Base-by-base conservation (phyloP, 768 basidiomycete species). In the Termitomyces sp. region DNA sequence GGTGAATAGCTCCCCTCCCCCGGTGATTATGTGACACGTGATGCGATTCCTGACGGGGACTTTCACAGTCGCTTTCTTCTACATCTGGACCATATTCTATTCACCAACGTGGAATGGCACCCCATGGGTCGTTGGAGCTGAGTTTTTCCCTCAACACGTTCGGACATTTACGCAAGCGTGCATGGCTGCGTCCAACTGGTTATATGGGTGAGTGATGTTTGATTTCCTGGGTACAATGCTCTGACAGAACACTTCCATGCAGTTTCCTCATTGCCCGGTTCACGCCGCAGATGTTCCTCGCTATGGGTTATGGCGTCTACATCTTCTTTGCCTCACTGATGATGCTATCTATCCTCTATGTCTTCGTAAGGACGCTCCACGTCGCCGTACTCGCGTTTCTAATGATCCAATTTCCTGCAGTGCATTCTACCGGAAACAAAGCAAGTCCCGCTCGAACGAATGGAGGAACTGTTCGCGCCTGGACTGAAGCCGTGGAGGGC, bases 101-200 rank as follows among this genome's bases (percentile, higher is more conserved):
- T 70, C 69, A 2, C 71, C 76, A 6, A 70, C 71, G 0, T 78
- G 76, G 73, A 80, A 80, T 56, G 80, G 78, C 13, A 76, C 77
- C 1, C 76, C 78, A 2, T 80, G 78, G 78, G 76, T 79, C 33
- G 70, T 79, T 18, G 70, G 70, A 24, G 72, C 75, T 16, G 79
- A 78, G 58, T 70, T 78, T 53, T 79, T 79, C 68, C 77, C 75
- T 11, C 73, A 74, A 53, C 73, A 75, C 62, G 73, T 75, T 7
- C 63, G 75, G 22, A 72, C 73, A 6, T 72, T 74, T 61, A 72
- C 74, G n/a, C 72, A 72, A 47, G 70, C 73, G 8, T 73, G 70
- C 60, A 72, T 72, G 62, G 71, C 73, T 9, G 71, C 70, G 2
- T 73, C 72, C 27, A 74, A 75, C 46, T 76, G 73, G 75, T 59